A percentile compares a stretch with the other conserved stretches of the same genome.
Conservation (phyloP, 768 basidiomycete species). For the Lactifluus rugatus region DNA sequence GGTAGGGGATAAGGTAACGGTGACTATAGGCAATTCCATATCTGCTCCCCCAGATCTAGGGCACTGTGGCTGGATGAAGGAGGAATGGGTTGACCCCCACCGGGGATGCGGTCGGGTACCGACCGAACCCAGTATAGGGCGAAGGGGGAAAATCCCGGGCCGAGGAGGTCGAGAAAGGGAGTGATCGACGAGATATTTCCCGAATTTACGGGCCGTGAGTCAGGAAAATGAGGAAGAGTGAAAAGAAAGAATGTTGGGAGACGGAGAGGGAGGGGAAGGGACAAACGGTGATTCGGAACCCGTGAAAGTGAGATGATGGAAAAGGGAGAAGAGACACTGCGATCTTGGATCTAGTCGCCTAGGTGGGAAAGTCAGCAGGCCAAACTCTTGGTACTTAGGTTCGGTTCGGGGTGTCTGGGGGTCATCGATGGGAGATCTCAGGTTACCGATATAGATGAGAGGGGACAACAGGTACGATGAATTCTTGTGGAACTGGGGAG, state of each 20-base stretch:
- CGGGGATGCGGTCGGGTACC: slow-evolving; percentile 6
- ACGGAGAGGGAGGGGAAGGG: background rate
- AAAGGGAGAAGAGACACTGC: background rate
- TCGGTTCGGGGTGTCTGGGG: slow-evolving; percentile 5
- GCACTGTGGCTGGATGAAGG: background rate
- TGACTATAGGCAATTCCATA: slow-evolving; percentile 1
- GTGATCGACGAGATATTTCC: slow-evolving; percentile 8
- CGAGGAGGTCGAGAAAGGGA: background rate
- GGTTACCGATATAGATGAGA: background rate
- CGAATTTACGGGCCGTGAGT: background rate
- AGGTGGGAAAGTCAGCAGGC: background rate
- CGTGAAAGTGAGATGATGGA: background rate
- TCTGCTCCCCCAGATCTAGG: slow-evolving; percentile 10
- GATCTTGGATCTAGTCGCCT: slow-evolving; percentile 12
- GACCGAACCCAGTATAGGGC: background rate
- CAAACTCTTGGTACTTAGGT: background rate
- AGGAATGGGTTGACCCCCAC: background rate
- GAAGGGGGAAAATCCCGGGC: background rate
- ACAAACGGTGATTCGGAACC: background rate
- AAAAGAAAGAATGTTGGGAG: background rate
- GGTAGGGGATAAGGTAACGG: background rate
- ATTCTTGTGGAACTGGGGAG: background rate
- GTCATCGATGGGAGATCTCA: background rate
- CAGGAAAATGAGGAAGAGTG: background rate
- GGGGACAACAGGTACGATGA: background rate